Evolutionary conservation across 2,329 filamentous ascomycete species (phyloP).

Genomic region (Pestalotiopsis sp.): DNA sequence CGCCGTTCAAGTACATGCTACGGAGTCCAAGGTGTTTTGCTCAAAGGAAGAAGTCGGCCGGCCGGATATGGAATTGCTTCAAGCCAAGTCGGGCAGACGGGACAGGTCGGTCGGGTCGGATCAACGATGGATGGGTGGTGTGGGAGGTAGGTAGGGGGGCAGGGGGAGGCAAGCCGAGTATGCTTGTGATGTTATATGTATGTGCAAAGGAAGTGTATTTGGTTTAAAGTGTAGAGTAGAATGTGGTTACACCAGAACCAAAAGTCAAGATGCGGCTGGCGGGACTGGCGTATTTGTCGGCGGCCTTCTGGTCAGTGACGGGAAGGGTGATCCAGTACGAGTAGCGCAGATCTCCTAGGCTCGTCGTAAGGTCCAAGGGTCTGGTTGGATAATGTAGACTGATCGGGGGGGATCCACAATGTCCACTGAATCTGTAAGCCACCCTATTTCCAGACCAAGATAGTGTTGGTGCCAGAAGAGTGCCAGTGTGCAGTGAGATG

Average conservation of each 20-base stretch:
- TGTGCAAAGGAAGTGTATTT: slow-evolving; percentile 17
- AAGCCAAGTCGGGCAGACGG: slow-evolving; percentile 21
- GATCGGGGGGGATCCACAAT: slow-evolving; percentile 24
- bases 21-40: slow-evolving; percentile 4
- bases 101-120: slow-evolving; percentile 22
- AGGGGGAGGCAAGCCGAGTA: slow-evolving; percentile 18
- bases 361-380: slow-evolving; percentile 24
- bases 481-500: slow-evolving; percentile 1
- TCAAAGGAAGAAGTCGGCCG: slow-evolving; percentile 3
- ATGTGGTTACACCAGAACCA: slow-evolving; percentile 32
- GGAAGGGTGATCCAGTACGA: slow-evolving; percentile 31
- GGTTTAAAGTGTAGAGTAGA: slow-evolving; percentile 29
- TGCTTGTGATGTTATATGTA: slow-evolving; percentile 24
- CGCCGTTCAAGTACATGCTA: slow-evolving; percentile 10
- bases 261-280: slow-evolving; percentile 36
- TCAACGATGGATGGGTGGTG: slow-evolving; percentile 25
- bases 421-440: slow-evolving; percentile 22
- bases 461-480: slow-evolving; percentile 8
- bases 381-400: slow-evolving; percentile 32
- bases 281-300: slow-evolving; percentile 40
- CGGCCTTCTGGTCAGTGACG: slow-evolving; percentile 32
- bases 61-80: background rate
- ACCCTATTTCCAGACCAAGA: slow-evolving; percentile 10
- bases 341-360: slow-evolving; percentile 35
- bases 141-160: background rate